Evolutionary conservation across 345 rosid species (phyloP).

Genomic region (Psidium friedrichsthalianum): DNA sequence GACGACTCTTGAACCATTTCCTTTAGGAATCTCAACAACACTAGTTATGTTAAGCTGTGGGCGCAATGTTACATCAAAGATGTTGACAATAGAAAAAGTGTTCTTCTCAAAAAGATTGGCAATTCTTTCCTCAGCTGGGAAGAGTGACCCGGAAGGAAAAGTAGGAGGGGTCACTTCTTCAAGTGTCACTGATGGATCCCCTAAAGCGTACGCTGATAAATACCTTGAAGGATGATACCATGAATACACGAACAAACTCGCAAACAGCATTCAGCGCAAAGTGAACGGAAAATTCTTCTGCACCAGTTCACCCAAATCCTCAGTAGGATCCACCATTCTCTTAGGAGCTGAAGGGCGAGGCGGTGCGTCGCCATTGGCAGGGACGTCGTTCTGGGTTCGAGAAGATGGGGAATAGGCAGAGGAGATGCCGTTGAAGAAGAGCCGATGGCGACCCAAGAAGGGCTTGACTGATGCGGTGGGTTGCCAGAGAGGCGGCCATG

Average conservation of each 20-base stretch:
- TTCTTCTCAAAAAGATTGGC: slow-evolving; percentile 77
- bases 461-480: background rate
- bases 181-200: slow-evolving; percentile 67
- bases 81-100: slow-evolving; percentile 85
- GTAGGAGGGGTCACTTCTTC: slow-evolving; percentile 79
- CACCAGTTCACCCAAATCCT: slow-evolving; percentile 23
- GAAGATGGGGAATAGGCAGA: slow-evolving; percentile 2
- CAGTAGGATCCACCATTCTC: slow-evolving; percentile 15
- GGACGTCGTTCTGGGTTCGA: background rate
- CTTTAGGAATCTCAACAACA: slow-evolving; percentile 88
- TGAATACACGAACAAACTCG: slow-evolving; percentile 45
- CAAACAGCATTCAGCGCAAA: slow-evolving; percentile 39
- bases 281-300: slow-evolving; percentile 22
- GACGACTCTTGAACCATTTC: too few species aligned
- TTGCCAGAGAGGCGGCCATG: slow-evolving; percentile 2
- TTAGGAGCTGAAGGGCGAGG: background rate
- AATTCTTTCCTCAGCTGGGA: slow-evolving; percentile 85
- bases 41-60: slow-evolving; percentile 90
- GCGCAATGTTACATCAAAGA: slow-evolving; percentile 83
- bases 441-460: slow-evolving; percentile 23
- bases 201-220: slow-evolving; percentile 84
- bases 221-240: slow-evolving; percentile 80
- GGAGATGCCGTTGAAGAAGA: slow-evolving; percentile 15
- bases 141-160: slow-evolving; percentile 65
- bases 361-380: background rate